phyloP scores from a whole-genome alignment of 768 basidiomycete species.

The Podaxis sp. region DNA sequence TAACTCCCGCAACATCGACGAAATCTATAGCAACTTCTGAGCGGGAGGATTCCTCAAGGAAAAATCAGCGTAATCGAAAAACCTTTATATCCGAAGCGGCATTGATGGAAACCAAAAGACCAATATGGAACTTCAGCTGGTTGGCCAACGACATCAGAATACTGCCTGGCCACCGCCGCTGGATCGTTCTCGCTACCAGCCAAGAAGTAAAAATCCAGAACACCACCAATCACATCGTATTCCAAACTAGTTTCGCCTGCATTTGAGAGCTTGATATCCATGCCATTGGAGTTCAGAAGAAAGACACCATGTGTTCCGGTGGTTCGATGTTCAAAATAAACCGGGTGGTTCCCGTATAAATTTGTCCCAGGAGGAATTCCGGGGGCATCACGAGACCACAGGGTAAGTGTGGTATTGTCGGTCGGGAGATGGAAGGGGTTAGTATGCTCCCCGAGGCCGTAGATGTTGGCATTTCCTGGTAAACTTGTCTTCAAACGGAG shows the following conservation, averaged over 20 bases:
- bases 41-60: background rate
- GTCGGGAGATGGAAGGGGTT: conserved; percentile 61
- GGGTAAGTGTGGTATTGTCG: conserved; percentile 44
- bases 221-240: conserved; percentile 77
- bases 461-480: conserved; percentile 64
- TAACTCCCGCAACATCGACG: too few species aligned
- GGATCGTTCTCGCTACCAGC: conserved; percentile 64
- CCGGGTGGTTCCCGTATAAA: conserved; percentile 69
- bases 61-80: conserved; percentile 3
- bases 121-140: conserved; percentile 78
- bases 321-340: conserved; percentile 70
- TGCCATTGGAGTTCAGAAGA: conserved; percentile 69
- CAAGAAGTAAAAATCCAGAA: conserved; percentile 79
- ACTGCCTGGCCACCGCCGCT: conserved; percentile 60
- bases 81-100: conserved; percentile 69
- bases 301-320: conserved; percentile 72
- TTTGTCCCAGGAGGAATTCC: conserved; percentile 60
- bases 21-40: background rate
- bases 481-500: conserved; percentile 68
- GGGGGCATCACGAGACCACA: conserved; percentile 70
- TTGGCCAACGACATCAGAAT: conserved; percentile 61
- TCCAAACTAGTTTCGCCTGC: conserved; percentile 48
- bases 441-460: conserved; percentile 77
- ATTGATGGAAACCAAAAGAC: conserved; percentile 73
- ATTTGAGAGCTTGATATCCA: conserved; percentile 70